A percentile compares a stretch with the other conserved stretches of the same genome.
Conservation (phyloP, 2,329 filamentous ascomycete species). For the Calonectria montana region DNA sequence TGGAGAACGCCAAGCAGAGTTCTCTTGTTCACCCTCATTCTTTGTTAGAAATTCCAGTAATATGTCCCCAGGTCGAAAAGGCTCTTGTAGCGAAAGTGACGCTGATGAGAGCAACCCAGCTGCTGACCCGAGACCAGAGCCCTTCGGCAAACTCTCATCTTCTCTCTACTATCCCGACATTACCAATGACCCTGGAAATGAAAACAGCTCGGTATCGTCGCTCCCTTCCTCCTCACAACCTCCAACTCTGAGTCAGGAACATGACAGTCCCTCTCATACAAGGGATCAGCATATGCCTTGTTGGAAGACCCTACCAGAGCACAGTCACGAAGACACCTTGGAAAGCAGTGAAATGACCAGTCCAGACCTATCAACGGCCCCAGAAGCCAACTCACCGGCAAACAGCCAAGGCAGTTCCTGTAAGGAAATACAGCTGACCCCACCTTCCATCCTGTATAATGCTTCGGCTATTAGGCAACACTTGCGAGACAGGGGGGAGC, state of each 20-base stretch:
- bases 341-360: neutral
- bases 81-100: neutral
- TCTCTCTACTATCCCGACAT: neutral
- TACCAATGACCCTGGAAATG: neutral
- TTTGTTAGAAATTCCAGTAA: neutral
- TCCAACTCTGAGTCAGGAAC: neutral
- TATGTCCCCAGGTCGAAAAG: neutral
- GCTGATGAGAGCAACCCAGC: neutral
- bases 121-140: slow-evolving; percentile 21
- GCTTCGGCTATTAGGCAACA: neutral
- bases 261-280: neutral
- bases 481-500: neutral
- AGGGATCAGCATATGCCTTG: neutral
- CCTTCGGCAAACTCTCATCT: neutral
- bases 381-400: neutral
- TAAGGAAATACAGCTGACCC: neutral
- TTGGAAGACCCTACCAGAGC: neutral
- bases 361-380: neutral
- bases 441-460: slow-evolving; percentile 3
- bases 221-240: slow-evolving; percentile 1
- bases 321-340: too few species aligned
- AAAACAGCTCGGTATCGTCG: neutral
- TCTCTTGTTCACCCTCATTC: neutral
- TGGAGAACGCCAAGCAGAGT: neutral
- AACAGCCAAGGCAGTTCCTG: neutral